Evolutionary conservation across 1,139 yeast genomes (phyloP), one percentile per base, ranked within the genome.

Genomic region (Debaryomycetaceae sp.): DNA sequence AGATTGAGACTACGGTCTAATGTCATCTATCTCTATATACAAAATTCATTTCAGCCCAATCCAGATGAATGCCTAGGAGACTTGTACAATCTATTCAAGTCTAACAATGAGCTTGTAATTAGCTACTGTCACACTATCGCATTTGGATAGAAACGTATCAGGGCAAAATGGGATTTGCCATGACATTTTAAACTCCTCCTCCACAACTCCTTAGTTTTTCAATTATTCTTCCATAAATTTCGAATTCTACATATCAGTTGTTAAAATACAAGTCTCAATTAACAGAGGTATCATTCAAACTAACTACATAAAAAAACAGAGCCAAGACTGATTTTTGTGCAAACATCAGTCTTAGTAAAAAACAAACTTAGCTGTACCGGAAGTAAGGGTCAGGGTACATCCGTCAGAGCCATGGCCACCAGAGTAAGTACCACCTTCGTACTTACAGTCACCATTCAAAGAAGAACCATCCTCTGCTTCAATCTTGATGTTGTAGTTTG

Each of bases 361-460:
- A 46, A 82, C 87, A 63, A 83, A 80, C 62, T 81, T 72, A 54
- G 96, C 98, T 54, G 77, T 69, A 66, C 98, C 98, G 20, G 73
- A 66, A 49, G 90, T 82, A 48, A 93, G 95, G 51, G 96, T 80
- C 51, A 87, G 96, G 47, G 98, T 93, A 80, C 99, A 93, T 55
- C 98, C 98, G 61, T 85, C 91, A 33, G 64, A 43, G 49, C 85
- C 83, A 35, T 20, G 8, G 50, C 68, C 66, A 51, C 95, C 95
- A 57, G 75, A 73, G 80, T 85, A 89, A 43, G 60, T 55, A 60
- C 98, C 98, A 59, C 87, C 75, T 59, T 77, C 85, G 75, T 90
- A 91, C 43, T 73, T 72, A 76, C 99, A 93, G 45, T 76, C 73
- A 58, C 98, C 98, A 59, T 72, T 74, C 49, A 88, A 81, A 44